Percentiles rank a stretch among this genome's conserved stretches.
These are phyloP conservation scores for Penicillium crustosum DNA, from an alignment of 2,329 filamentous ascomycete species.

Conservation along the genomic window DNA sequence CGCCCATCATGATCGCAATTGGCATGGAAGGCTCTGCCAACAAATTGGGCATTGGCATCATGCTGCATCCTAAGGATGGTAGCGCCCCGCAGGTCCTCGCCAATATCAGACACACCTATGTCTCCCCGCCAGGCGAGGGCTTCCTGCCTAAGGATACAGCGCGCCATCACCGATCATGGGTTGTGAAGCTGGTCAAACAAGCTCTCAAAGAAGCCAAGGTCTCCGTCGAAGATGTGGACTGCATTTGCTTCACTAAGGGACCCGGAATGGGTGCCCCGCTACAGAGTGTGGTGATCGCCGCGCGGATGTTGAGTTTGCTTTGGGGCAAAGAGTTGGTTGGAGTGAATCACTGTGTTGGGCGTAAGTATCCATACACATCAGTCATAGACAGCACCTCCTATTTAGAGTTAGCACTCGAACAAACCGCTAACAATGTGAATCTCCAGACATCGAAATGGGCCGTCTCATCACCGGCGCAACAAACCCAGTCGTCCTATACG, in stretches of 20 bases:
- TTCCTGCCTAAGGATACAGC: conserved; percentile 98
- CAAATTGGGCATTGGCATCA: conserved; percentile 92
- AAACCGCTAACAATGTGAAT: conserved; percentile 2
- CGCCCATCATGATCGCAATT: conserved; percentile 60
- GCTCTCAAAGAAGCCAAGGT: conserved; percentile 71
- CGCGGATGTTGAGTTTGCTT: conserved; percentile 74
- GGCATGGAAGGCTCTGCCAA: conserved; percentile 93
- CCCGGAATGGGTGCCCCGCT: conserved; percentile 96
- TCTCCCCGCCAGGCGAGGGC: conserved; percentile 85
- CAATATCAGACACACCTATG: conserved; percentile 92
- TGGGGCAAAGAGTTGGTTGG: conserved; percentile 89
- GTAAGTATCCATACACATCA: conserved; percentile 39
- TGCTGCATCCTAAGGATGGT: conserved; percentile 65
- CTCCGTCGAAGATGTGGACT: conserved; percentile 68
- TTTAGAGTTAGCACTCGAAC: not conserved
- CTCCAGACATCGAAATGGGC: conserved; percentile 89
- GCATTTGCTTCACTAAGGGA: conserved; percentile 92
- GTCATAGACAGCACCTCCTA: not conserved
- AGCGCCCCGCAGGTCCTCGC: conserved; percentile 70
- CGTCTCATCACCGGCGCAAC: conserved; percentile 83
- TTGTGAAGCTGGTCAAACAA: conserved; percentile 75
- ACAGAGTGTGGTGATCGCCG: conserved; percentile 80
- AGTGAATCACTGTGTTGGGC: conserved; percentile 97
- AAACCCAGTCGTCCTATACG: conserved; percentile 94
- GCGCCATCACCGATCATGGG: conserved; percentile 82